Conservation (phyloP, 2,329 filamentous ascomycete genomes). For the Diaporthe citrichinensis region DNA sequence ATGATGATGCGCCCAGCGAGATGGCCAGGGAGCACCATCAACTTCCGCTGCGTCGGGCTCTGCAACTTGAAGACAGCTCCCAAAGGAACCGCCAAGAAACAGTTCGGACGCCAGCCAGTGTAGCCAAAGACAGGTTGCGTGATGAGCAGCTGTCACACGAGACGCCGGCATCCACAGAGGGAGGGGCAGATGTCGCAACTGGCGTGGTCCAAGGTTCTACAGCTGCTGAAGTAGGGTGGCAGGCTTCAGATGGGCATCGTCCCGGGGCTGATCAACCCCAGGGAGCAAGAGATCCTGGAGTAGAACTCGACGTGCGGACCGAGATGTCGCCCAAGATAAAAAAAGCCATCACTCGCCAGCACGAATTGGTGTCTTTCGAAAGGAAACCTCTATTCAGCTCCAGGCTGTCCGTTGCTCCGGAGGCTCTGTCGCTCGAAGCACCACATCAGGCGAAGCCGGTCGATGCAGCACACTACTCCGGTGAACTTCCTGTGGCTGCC, state of each 20-base stretch:
- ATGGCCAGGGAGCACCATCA: neutral
- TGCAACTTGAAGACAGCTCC: neutral
- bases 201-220: neutral
- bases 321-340: neutral
- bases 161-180: too few relatives aligned
- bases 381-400: neutral
- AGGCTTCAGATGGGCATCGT: neutral
- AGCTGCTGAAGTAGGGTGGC: neutral
- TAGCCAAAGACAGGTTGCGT: neutral
- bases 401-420: neutral
- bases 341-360: constrained; percentile 2
- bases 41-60: neutral
- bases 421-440: too few relatives aligned
- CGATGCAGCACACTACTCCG: neutral
- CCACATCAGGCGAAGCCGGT: neutral
- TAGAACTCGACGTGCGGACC: neutral
- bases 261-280: neutral
- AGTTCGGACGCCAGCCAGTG: neutral
- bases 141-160: neutral
- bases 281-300: neutral
- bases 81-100: too few relatives aligned
- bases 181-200: neutral
- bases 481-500: neutral
- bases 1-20: neutral
- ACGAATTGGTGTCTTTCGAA: neutral